These are phyloP conservation scores for Cyberlindnera euphorbiiphila DNA, from an alignment of 805 yeast genomes.

Conservation along the genomic window DNA sequence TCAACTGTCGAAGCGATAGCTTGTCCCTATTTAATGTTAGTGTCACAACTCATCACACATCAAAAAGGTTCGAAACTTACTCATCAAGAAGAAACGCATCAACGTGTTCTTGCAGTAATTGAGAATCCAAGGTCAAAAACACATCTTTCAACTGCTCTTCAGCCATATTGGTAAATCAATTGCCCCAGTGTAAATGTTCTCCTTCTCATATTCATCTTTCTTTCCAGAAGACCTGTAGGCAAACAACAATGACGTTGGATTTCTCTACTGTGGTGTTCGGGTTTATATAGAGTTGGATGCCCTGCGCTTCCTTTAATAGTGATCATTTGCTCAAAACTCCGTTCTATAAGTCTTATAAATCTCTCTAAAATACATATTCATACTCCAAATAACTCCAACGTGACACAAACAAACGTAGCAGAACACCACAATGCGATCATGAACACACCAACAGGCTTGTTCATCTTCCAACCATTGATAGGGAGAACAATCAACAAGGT, in stretches of 20 bases:
- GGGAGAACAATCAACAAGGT: constrained; percentile 41
- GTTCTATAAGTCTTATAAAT: background rate
- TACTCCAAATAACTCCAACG: constrained; percentile 15
- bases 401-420: constrained; percentile 24
- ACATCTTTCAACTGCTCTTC: constrained; percentile 17
- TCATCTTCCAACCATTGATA: constrained; percentile 42
- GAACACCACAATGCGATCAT: constrained; percentile 27
- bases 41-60: background rate
- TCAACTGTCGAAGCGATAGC: constrained; percentile 48
- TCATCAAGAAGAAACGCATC: constrained; percentile 26
- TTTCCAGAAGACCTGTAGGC: no score
- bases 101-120: constrained; percentile 24
- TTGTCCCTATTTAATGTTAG: constrained; percentile 21
- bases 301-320: no score
- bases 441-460: constrained; percentile 36
- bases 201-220: no score
- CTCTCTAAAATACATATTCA: background rate
- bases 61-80: constrained; percentile 10
- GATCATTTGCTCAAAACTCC: background rate
- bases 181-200: no score
- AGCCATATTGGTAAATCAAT: no score
- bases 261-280: no score
- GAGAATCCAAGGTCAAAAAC: constrained; percentile 23
- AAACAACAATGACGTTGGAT: no score
- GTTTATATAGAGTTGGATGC: no score